Percentiles rank a stretch among this genome's conserved stretches.
Conservation (phyloP, 768 basidiomycete species). For the Fibroporia radiculosa region DNA sequence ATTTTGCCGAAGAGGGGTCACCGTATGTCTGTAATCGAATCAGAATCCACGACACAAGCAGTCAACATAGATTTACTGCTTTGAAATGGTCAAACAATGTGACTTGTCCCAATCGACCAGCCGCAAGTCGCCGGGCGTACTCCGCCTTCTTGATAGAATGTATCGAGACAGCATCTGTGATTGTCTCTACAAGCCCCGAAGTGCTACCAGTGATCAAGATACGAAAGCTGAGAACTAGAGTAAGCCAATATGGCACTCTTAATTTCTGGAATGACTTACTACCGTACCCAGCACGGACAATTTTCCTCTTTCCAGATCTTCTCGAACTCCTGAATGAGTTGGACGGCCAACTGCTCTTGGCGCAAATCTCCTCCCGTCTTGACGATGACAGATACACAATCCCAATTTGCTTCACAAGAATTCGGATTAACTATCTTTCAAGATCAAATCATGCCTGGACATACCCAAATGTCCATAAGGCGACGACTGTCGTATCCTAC, state of each 20-base stretch:
- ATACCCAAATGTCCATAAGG: conserved; percentile 93
- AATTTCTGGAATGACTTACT: conserved; percentile 37
- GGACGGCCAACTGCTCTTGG: conserved; percentile 96
- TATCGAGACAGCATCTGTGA: conserved; percentile 96
- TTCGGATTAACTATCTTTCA: background rate
- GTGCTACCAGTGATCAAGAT: conserved; percentile 91
- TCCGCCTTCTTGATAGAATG: conserved; percentile 99
- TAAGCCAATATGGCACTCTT: background rate
- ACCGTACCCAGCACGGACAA: conserved; percentile 88
- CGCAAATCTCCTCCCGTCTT: conserved; percentile 96
- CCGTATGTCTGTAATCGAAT: conserved; percentile 70
- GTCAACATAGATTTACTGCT: conserved; percentile 41
- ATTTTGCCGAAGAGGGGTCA: conserved; percentile 79
- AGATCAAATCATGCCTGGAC: conserved; percentile 4
- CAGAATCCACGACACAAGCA: background rate
- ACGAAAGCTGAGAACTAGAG: conserved; percentile 59
- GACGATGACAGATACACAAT: conserved; percentile 95
- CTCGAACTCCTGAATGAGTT: conserved; percentile 89
- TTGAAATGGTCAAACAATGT: conserved; percentile 89
- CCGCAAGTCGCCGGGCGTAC: conserved; percentile 81
- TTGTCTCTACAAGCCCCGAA: conserved; percentile 95
- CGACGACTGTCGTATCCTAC: conserved; percentile 85
- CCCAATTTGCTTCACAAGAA: conserved; percentile 52
- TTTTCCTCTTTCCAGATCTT: conserved; percentile 94
- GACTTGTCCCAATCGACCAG: conserved; percentile 78